Percentiles rank a stretch among this genome's conserved stretches.
Conservation (phyloP, 805 yeast species). For the Pichia cephalocereana region DNA sequence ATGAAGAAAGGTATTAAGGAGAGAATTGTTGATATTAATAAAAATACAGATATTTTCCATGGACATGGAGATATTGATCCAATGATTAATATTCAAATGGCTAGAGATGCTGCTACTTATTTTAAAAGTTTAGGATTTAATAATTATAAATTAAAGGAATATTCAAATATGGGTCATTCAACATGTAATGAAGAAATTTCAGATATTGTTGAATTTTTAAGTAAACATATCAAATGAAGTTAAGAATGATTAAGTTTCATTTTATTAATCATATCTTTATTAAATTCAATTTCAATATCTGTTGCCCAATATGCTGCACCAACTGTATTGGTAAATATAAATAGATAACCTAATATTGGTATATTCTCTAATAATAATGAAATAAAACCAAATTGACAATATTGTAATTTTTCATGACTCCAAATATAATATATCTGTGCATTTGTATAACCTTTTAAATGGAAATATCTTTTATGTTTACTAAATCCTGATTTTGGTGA, state of each 20-base stretch:
- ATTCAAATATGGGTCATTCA: constrained; percentile 60
- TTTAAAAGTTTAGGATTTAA: constrained; percentile 38
- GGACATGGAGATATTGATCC: constrained; percentile 84
- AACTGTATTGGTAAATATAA: constrained; percentile 47
- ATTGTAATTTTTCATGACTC: constrained; percentile 24
- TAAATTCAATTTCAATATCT: constrained; percentile 21
- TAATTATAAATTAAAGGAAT: constrained; percentile 42
- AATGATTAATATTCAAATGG: constrained; percentile 38
- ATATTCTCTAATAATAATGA: constrained; percentile 43
- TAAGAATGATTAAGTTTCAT: background rate
- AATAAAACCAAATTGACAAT: constrained; percentile 42
- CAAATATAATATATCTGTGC: constrained; percentile 33
- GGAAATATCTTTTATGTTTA: constrained; percentile 48
- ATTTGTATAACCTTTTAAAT: constrained; percentile 40
- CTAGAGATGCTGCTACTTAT: constrained; percentile 33
- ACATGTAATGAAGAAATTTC: constrained; percentile 57
- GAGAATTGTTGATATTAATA: constrained; percentile 32
- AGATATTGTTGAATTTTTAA: constrained; percentile 41
- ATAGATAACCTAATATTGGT: constrained; percentile 45
- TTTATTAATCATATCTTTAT: background rate
- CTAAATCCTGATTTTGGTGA: constrained; percentile 47
- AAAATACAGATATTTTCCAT: constrained; percentile 68
- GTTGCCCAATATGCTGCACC: constrained; percentile 64
- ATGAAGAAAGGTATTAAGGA: constrained; percentile 22
- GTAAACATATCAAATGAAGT: too few species aligned